A percentile compares a stretch with the other conserved stretches of the same genome.
These are phyloP conservation scores for Sporothrix schenckii DNA, from an alignment of 2,329 filamentous ascomycete genomes.

Conservation along the genomic window DNA sequence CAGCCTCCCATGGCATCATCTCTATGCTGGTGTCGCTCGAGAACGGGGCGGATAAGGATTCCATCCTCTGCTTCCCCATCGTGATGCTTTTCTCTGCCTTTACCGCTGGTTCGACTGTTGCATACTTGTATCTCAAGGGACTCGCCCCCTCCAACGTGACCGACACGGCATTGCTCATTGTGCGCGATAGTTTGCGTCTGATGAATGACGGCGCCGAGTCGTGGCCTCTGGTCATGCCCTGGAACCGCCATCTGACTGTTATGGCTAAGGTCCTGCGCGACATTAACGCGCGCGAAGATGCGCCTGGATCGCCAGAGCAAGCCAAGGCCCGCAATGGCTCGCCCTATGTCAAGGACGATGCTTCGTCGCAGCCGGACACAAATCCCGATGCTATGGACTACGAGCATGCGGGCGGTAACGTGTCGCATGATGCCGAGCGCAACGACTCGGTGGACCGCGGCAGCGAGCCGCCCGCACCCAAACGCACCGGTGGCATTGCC, in stretches of 20 bases:
- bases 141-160: slow-evolving; percentile 59
- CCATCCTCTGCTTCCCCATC: slow-evolving; percentile 63
- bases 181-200: slow-evolving; percentile 61
- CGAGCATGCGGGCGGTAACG: slow-evolving; percentile 49
- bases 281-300: slow-evolving; percentile 48
- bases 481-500: slow-evolving; percentile 59
- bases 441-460: slow-evolving; percentile 51
- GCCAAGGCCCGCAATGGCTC: slow-evolving; percentile 42
- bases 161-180: slow-evolving; percentile 60
- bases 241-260: slow-evolving; percentile 62
- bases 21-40: slow-evolving; percentile 60
- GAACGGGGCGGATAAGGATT: slow-evolving; percentile 59
- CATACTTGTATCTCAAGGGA: slow-evolving; percentile 65
- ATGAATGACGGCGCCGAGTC: slow-evolving; percentile 62
- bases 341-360: slow-evolving; percentile 58
- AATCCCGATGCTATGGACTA: slow-evolving; percentile 62
- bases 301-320: slow-evolving; percentile 44
- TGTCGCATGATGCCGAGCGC: slow-evolving; percentile 41
- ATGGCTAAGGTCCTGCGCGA: slow-evolving; percentile 65
- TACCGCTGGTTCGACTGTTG: slow-evolving; percentile 62
- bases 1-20: slow-evolving; percentile 62
- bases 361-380: slow-evolving; percentile 58
- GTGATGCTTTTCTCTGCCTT: slow-evolving; percentile 67
- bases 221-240: slow-evolving; percentile 62
- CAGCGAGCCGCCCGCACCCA: slow-evolving; percentile 56